Conservation (phyloP, 371 early-diverging fungal genomes). For the Mucor lusitanicus region DNA sequence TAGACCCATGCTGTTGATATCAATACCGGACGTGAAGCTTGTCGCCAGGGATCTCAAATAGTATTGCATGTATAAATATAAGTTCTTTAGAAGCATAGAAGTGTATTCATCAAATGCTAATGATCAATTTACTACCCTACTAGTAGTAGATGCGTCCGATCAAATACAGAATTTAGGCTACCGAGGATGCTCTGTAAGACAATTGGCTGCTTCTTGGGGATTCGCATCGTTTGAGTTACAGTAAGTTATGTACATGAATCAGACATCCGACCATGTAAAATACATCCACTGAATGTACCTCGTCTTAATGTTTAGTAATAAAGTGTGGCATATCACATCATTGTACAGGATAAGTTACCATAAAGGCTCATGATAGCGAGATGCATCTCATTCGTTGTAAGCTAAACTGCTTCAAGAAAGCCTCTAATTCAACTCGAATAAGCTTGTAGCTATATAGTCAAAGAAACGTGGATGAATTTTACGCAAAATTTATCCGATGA, state of each 20-base stretch:
- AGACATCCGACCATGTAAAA: not conserved
- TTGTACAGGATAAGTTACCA: not conserved
- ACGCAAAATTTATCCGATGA: not conserved
- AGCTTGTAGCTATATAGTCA: not conserved
- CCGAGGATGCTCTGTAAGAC: not conserved
- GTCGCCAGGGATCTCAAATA: too few species aligned
- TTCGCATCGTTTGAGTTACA: not conserved
- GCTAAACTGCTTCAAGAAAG: too few species aligned
- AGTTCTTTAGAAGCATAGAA: not conserved
- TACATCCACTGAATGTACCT: not conserved
- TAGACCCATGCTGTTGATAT: not conserved
- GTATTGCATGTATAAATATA: not conserved
- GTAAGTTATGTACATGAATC: not conserved
- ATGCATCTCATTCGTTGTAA: too few species aligned
- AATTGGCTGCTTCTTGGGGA: not conserved
- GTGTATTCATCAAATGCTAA: not conserved
- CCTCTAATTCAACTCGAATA: not conserved
- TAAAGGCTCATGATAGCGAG: too few species aligned
- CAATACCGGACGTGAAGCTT: not conserved
- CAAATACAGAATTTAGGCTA: not conserved
- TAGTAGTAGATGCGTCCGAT: not conserved
- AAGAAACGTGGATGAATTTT: not conserved
- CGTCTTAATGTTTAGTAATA: not conserved
- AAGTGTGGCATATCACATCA: not conserved
- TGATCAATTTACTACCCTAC: not conserved